Evolutionary conservation across 2,329 filamentous ascomycete genomes (phyloP).

Genomic region (Aspergillus flavus): DNA sequence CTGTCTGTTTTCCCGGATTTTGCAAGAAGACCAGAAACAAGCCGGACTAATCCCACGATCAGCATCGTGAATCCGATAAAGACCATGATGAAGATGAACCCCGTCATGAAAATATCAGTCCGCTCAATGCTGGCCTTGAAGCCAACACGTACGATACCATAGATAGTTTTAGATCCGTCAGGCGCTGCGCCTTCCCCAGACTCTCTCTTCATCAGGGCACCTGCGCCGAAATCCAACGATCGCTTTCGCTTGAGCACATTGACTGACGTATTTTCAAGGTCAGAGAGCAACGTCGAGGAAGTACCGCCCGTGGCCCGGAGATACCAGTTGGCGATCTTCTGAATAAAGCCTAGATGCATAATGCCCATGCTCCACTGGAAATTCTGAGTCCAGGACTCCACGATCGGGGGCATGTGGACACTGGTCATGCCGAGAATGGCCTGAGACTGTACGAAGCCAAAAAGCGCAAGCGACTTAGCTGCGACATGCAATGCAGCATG

Average conservation of each 20-base stretch:
- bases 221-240: slow-evolving; percentile 42
- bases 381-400: slow-evolving; percentile 91
- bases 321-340: slow-evolving; percentile 90
- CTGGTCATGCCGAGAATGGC: slow-evolving; percentile 84
- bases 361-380: slow-evolving; percentile 98
- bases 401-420: slow-evolving; percentile 80
- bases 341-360: slow-evolving; percentile 81
- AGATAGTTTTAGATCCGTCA: slow-evolving; percentile 57
- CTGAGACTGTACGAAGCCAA: slow-evolving; percentile 90
- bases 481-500: slow-evolving; percentile 94
- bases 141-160: slow-evolving; percentile 84
- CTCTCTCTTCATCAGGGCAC: slow-evolving; percentile 47
- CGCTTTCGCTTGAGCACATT: slow-evolving; percentile 69
- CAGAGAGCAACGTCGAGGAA: slow-evolving; percentile 75
- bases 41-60: slow-evolving; percentile 76
- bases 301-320: slow-evolving; percentile 87
- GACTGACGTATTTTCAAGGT: slow-evolving; percentile 74
- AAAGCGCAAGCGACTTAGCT: slow-evolving; percentile 85
- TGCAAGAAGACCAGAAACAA: slow-evolving; percentile 71
- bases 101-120: slow-evolving; percentile 92
- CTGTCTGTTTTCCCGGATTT: slow-evolving; percentile 63
- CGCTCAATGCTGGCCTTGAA: slow-evolving; percentile 82
- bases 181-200: slow-evolving; percentile 26
- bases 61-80: slow-evolving; percentile 75
- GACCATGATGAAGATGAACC: slow-evolving; percentile 82